Percentiles rank a stretch among this genome's conserved stretches.
These are phyloP conservation scores for Debaryomycetaceae sp. DNA, from an alignment of 1,139 yeast species.

Conservation along the genomic window DNA sequence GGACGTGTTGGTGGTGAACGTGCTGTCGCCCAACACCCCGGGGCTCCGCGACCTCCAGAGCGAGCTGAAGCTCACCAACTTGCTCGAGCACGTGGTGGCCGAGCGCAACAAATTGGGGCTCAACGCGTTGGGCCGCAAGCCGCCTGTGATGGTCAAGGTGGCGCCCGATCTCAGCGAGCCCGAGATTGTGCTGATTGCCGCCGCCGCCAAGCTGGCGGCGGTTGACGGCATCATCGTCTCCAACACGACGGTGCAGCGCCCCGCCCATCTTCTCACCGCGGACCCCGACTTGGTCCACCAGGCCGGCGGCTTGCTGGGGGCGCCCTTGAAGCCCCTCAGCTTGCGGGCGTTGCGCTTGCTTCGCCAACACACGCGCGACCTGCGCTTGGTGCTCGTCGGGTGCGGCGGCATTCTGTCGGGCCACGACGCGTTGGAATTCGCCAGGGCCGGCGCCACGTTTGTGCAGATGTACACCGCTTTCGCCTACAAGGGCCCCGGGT, in stretches of 20 bases:
- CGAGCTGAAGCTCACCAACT: conserved; percentile 64
- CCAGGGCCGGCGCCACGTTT: conserved; percentile 88
- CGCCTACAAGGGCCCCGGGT: conserved; percentile 91
- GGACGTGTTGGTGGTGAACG: conserved; percentile 84
- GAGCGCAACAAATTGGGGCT: conserved; percentile 48
- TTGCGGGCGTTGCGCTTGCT: conserved; percentile 65
- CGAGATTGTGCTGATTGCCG: conserved; percentile 80
- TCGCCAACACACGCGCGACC: conserved; percentile 71
- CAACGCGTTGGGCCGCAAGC: conserved; percentile 41
- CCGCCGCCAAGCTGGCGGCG: conserved; percentile 68
- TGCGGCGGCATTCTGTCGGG: conserved; percentile 92
- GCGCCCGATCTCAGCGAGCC: conserved; percentile 89
- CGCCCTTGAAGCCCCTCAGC: conserved; percentile 81
- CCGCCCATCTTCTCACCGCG: conserved; percentile 48
- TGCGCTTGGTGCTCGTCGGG: conserved; percentile 73
- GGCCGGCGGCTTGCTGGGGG: conserved; percentile 88
- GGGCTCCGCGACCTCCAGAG: conserved; percentile 84
- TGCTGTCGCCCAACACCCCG: conserved; percentile 96
- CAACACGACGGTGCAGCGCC: conserved; percentile 86
- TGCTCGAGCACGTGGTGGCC: conserved; percentile 60
- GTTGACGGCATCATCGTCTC: conserved; percentile 92
- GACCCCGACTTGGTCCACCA: conserved; percentile 43
- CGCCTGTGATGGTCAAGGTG: conserved; percentile 83
- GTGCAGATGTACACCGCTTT: conserved; percentile 84
- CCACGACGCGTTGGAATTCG: conserved; percentile 85